These are phyloP conservation scores for Ophiostoma himal-ulmi DNA, from an alignment of 2,329 filamentous ascomycete genomes.

Conservation along the genomic window DNA sequence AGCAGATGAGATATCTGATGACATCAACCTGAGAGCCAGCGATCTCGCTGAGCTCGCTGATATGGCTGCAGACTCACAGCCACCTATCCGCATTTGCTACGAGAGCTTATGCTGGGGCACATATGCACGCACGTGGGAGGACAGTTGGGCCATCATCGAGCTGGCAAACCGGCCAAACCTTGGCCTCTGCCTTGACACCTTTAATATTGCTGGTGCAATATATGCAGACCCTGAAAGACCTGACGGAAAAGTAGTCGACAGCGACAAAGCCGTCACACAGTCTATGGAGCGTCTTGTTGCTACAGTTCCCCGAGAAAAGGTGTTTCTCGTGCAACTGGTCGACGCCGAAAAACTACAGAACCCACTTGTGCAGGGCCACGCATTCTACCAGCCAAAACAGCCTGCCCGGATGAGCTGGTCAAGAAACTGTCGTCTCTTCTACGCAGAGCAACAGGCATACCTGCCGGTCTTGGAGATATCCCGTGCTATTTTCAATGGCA, in stretches of 20 bases:
- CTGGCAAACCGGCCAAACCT: conserved; percentile 53
- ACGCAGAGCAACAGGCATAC: conserved; percentile 53
- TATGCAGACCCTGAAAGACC: conserved; percentile 50
- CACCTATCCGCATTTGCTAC: conserved; percentile 51
- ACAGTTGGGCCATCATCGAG: conserved; percentile 49
- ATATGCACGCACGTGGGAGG: conserved; percentile 54
- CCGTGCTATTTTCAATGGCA: conserved; percentile 46
- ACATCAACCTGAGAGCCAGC: conserved; percentile 45
- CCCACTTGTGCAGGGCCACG: conserved; percentile 47
- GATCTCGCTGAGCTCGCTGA: conserved; percentile 54
- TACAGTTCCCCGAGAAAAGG: conserved; percentile 40
- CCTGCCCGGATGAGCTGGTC: conserved; percentile 59
- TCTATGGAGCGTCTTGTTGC: conserved; percentile 40
- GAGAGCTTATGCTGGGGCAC: conserved; percentile 58
- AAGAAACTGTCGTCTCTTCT: conserved; percentile 55
- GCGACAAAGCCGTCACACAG: conserved; percentile 37
- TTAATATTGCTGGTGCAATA: conserved; percentile 55
- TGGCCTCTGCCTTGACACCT: conserved; percentile 58
- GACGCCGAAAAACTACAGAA: conserved; percentile 50
- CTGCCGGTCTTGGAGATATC: conserved; percentile 51
- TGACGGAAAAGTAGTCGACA: conserved; percentile 40
- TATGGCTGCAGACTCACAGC: conserved; percentile 43
- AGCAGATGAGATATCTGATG: conserved; percentile 25
- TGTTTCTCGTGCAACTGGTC: conserved; percentile 59
- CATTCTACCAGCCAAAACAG: conserved; percentile 48